These are phyloP conservation scores for Boechera retrofracta DNA, from an alignment of 345 rosid species.

Conservation along the genomic window DNA sequence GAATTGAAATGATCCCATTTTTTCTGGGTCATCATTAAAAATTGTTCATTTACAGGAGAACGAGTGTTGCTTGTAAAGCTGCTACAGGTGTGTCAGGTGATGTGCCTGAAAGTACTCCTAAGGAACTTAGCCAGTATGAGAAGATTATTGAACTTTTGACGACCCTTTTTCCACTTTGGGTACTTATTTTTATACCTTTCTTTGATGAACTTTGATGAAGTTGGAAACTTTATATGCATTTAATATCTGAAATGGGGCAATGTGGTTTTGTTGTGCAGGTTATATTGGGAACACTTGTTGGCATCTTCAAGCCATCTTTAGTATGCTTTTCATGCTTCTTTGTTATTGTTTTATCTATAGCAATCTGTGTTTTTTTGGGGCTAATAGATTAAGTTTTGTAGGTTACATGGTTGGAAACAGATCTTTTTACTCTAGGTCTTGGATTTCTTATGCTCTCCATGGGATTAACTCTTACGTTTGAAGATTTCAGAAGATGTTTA, in stretches of 20 bases:
- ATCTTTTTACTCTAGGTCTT: constrained; percentile 82
- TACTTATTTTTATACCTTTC: constrained; percentile 42
- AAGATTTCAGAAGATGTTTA: constrained; percentile 86
- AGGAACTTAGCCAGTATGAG: constrained; percentile 74
- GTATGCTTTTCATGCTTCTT: constrained; percentile 51
- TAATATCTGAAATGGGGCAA: constrained; percentile 3
- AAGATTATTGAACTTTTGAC: constrained; percentile 81
- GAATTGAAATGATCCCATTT: not conserved
- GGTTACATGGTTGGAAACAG: constrained; percentile 97
- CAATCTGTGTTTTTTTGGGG: not conserved
- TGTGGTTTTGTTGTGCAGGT: constrained; percentile 57
- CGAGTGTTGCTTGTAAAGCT: constrained; percentile 60
- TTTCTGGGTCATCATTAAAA: not conserved
- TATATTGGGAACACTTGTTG: constrained; percentile 83
- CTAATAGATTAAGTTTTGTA: constrained; percentile 36
- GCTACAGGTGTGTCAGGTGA: constrained; percentile 69
- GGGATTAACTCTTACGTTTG: constrained; percentile 94
- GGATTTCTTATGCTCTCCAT: constrained; percentile 99
- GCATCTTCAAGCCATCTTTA: constrained; percentile 88
- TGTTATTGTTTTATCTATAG: not conserved
- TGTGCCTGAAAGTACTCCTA: constrained; percentile 54
- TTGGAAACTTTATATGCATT: not conserved
- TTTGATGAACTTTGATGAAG: not conserved
- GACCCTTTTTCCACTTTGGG: constrained; percentile 93
- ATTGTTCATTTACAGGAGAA: constrained; percentile 45